These are phyloP conservation scores for Emmonsia crescens DNA, from an alignment of 2,329 filamentous ascomycete species.

Conservation along the genomic window DNA sequence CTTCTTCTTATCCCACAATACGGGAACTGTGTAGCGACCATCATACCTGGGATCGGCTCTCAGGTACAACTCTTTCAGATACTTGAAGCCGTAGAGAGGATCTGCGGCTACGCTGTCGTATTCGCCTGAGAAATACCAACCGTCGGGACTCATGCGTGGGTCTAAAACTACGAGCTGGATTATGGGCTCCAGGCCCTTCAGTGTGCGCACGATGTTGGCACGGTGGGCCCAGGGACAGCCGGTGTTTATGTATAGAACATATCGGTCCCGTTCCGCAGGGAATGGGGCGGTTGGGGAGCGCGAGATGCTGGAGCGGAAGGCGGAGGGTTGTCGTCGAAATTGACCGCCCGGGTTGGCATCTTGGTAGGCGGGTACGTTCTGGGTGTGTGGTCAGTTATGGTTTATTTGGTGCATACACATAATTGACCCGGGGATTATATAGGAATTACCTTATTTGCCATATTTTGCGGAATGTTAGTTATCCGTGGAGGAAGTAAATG, in stretches of 20 bases:
- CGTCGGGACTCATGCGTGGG: slow-evolving; percentile 32
- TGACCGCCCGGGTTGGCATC: slow-evolving; percentile 38
- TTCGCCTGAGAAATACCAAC: slow-evolving; percentile 66
- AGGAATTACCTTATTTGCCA: background rate
- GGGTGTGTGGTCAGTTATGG: background rate
- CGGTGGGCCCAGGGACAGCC: slow-evolving; percentile 55
- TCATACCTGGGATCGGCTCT: slow-evolving; percentile 55
- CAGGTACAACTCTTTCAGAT: slow-evolving; percentile 66
- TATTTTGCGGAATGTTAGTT: background rate
- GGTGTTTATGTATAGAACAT: slow-evolving; percentile 50
- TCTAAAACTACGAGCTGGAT: slow-evolving; percentile 39
- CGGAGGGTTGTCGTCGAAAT: slow-evolving; percentile 43
- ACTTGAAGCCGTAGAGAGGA: slow-evolving; percentile 59
- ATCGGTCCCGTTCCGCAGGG: slow-evolving; percentile 49
- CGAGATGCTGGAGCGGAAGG: slow-evolving; percentile 48
- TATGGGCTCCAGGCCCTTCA: slow-evolving; percentile 42
- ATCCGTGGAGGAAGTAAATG: no score
- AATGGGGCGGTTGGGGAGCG: slow-evolving; percentile 42
- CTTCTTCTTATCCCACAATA: slow-evolving; percentile 67
- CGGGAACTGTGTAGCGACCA: slow-evolving; percentile 71
- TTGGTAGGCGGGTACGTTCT: slow-evolving; percentile 17
- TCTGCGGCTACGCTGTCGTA: slow-evolving; percentile 50
- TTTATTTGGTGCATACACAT: background rate
- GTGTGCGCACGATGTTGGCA: slow-evolving; percentile 35
- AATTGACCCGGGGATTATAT: background rate